Conservation (phyloP, 2,329 filamentous ascomycete genomes). For the Colletotrichum orbiculare region DNA sequence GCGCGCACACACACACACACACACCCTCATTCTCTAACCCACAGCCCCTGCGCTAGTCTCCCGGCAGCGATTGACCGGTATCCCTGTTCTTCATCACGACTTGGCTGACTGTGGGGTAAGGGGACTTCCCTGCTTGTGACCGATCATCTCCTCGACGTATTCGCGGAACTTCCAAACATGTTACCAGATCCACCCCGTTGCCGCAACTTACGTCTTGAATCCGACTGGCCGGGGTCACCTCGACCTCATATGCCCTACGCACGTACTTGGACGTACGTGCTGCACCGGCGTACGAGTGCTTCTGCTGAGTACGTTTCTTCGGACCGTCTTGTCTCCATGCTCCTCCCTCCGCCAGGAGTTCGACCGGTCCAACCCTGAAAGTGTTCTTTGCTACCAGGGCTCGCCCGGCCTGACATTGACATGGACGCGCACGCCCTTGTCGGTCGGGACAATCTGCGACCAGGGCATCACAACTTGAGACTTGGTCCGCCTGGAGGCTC, state of each 20-base stretch:
- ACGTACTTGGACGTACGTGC: not conserved
- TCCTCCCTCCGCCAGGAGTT: constrained; percentile 6
- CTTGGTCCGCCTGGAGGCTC: constrained; percentile 32
- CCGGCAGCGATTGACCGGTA: constrained; percentile 22
- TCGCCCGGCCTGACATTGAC: constrained; percentile 29
- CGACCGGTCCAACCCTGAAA: constrained; percentile 28
- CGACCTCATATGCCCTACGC: constrained; percentile 14
- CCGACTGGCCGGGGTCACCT: constrained; percentile 16
- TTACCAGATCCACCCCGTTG: constrained; percentile 33
- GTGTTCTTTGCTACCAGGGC: constrained; percentile 5
- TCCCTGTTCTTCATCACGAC: constrained; percentile 32
- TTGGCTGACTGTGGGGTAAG: constrained; percentile 32
- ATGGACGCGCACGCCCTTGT: constrained; percentile 34
- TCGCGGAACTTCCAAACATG: constrained; percentile 28
- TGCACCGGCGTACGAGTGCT: no score
- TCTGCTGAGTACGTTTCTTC: no score
- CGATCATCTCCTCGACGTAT: constrained; percentile 29
- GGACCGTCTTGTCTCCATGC: no score
- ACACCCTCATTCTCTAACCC: constrained; percentile 5
- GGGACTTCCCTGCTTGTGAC: constrained; percentile 26
- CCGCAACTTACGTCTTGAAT: constrained; percentile 33
- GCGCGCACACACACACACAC: constrained; percentile 2
- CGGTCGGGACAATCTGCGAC: constrained; percentile 32
- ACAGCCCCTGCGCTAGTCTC: constrained; percentile 31
- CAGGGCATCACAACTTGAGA: constrained; percentile 36